These are phyloP conservation scores for Mycosphaerella sp. DNA, from an alignment of 2,329 filamentous ascomycete species.

Conservation along the genomic window DNA sequence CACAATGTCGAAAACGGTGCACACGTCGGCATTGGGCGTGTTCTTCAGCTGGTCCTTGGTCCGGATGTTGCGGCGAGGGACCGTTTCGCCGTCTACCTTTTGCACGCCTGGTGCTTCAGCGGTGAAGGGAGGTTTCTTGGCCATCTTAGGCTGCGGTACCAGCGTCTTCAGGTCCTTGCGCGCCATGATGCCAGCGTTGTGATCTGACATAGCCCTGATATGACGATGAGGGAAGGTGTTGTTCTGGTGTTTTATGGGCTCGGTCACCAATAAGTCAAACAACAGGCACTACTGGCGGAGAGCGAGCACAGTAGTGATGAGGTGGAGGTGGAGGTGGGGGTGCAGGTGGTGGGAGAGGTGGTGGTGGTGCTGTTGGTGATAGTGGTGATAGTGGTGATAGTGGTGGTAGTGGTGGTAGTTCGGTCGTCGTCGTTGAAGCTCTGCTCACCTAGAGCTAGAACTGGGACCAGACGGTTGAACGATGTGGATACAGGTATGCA, in stretches of 20 bases:
- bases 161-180: constrained; percentile 44
- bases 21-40: constrained; percentile 61
- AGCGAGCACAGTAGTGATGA: background rate
- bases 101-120: constrained; percentile 63
- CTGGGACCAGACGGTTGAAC: too few species aligned
- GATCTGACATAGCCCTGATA: constrained; percentile 2
- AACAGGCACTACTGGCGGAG: constrained; percentile 14
- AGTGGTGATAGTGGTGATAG: constrained; percentile 1
- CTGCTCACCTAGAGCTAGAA: background rate
- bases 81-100: constrained; percentile 72
- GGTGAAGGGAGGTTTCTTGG: constrained; percentile 66
- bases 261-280: constrained; percentile 15
- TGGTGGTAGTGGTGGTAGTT: constrained; percentile 2
- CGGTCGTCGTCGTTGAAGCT: background rate
- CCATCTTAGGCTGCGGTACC: constrained; percentile 42
- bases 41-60: constrained; percentile 65
- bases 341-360: background rate
- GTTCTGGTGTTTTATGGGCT: background rate
- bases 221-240: background rate
- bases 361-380: background rate
- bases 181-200: constrained; percentile 25
- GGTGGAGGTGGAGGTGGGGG: constrained; percentile 3
- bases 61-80: constrained; percentile 67
- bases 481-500: too few species aligned
- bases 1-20: constrained; percentile 74